Percentiles rank a stretch among this genome's conserved stretches.
Conservation (phyloP, 192 early-diverging fungal species). For the Coemansia guatemalensis region DNA sequence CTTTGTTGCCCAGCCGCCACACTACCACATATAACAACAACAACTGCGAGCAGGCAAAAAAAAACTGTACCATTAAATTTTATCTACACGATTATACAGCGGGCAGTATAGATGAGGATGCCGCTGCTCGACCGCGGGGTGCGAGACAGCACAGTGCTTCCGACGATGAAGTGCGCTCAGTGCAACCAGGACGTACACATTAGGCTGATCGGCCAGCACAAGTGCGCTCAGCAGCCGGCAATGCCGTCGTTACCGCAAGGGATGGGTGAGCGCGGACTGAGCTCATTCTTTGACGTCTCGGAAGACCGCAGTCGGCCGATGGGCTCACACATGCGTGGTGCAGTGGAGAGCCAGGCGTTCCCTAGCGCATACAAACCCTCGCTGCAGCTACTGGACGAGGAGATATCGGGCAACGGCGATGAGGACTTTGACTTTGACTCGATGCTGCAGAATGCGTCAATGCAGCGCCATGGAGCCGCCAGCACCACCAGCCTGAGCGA, state of each 20-base stretch:
- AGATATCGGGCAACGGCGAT: slow-evolving; percentile 11
- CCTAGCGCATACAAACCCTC: slow-evolving; percentile 46
- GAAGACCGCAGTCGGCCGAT: slow-evolving; percentile 2
- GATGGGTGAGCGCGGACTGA: slow-evolving; percentile 23
- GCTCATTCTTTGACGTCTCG: slow-evolving; percentile 40
- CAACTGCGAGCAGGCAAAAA: too few species aligned
- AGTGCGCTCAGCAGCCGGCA: slow-evolving; percentile 33
- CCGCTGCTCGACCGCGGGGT: slow-evolving; percentile 32
- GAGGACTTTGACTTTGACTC: slow-evolving; percentile 52
- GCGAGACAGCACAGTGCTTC: slow-evolving; percentile 51
- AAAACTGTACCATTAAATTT: not conserved
- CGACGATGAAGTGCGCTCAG: slow-evolving; percentile 53
- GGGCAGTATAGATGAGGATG: slow-evolving; percentile 13
- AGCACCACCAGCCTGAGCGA: slow-evolving; percentile 10
- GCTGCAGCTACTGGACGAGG: slow-evolving; percentile 28
- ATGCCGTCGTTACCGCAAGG: slow-evolving; percentile 25
- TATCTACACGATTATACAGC: slow-evolving; percentile 2
- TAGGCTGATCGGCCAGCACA: slow-evolving; percentile 46
- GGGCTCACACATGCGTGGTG: slow-evolving; percentile 1
- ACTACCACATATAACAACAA: not conserved
- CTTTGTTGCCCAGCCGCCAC: not conserved
- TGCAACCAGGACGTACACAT: slow-evolving; percentile 54
- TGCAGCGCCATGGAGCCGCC: slow-evolving; percentile 6
- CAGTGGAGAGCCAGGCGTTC: slow-evolving; percentile 31
- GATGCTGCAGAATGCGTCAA: slow-evolving; percentile 39